phyloP scores from a whole-genome alignment of 2,329 filamentous ascomycete genomes.

The Aspergillus alliaceus region DNA sequence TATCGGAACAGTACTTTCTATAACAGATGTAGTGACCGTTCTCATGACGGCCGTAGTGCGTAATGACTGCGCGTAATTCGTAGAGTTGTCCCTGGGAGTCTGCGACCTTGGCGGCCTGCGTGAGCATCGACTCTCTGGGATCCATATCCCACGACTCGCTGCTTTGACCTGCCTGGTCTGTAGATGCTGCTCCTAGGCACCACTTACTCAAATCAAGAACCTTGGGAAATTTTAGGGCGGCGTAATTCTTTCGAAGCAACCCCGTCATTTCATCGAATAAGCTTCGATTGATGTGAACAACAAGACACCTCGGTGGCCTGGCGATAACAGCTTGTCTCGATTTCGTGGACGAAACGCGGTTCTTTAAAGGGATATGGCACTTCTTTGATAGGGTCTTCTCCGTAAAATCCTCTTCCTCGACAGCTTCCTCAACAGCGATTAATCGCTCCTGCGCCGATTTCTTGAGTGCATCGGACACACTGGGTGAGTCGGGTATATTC shows the following conservation, averaged over 20 bases:
- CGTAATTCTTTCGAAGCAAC: constrained; percentile 77
- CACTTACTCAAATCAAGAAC: constrained; percentile 76
- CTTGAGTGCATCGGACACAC: constrained; percentile 38
- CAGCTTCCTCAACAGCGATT: constrained; percentile 64
- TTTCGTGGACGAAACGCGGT: constrained; percentile 76
- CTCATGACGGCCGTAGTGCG: constrained; percentile 86
- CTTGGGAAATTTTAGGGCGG: constrained; percentile 73
- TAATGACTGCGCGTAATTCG: constrained; percentile 78
- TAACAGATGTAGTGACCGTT: constrained; percentile 97
- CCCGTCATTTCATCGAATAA: constrained; percentile 84
- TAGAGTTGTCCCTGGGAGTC: constrained; percentile 58
- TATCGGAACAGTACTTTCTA: constrained; percentile 61
- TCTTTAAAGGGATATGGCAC: constrained; percentile 66
- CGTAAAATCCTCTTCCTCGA: constrained; percentile 78
- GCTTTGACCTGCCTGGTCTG: constrained; percentile 29
- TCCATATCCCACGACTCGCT: constrained; percentile 70
- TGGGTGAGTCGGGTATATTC: constrained; percentile 22
- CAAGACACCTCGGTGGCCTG: constrained; percentile 75
- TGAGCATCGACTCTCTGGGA: constrained; percentile 72
- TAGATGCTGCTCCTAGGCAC: constrained; percentile 66
- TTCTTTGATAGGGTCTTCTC: constrained; percentile 64
- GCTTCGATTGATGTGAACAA: constrained; percentile 87
- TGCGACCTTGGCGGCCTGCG: constrained; percentile 56
- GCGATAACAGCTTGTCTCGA: constrained; percentile 86
- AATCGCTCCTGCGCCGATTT: constrained; percentile 55